A percentile compares a stretch with the other conserved stretches of the same genome.
These are phyloP conservation scores for Geotrichum klebahnii DNA, from an alignment of 1,139 yeast species.

Conservation along the genomic window DNA sequence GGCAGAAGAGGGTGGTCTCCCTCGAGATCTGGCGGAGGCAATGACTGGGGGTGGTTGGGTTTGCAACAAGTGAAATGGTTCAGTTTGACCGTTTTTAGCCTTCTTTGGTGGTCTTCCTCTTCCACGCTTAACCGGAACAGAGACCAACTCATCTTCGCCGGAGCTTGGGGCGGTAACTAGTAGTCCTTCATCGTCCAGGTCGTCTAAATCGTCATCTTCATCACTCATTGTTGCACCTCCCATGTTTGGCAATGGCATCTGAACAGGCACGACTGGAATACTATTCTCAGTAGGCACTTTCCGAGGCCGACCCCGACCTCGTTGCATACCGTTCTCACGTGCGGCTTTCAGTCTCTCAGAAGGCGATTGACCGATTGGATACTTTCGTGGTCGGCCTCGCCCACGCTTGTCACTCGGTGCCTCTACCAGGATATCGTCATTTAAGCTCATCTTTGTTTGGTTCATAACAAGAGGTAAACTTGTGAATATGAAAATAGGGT, in stretches of 20 bases:
- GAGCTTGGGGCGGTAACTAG: slow-evolving; percentile 3
- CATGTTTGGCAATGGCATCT: slow-evolving; percentile 1
- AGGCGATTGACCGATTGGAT: slow-evolving; percentile 22
- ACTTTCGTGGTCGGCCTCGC: slow-evolving; percentile 23
- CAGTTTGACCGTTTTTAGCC: background rate
- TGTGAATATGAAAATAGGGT: too few species aligned
- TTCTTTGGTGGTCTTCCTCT: slow-evolving; percentile 19
- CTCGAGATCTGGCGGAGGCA: too few species aligned
- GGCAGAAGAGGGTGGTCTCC: too few species aligned
- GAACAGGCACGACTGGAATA: background rate
- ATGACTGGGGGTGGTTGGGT: background rate
- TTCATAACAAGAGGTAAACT: background rate
- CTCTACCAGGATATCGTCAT: background rate
- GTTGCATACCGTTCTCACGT: slow-evolving; percentile 17
- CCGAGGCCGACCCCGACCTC: slow-evolving; percentile 22
- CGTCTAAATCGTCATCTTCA: background rate
- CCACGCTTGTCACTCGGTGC: slow-evolving; percentile 17
- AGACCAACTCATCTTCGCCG: slow-evolving; percentile 8
- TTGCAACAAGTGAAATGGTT: background rate
- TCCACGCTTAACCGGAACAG: slow-evolving; percentile 12
- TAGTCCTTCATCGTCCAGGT: background rate
- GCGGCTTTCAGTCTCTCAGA: slow-evolving; percentile 21
- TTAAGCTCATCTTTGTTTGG: background rate
- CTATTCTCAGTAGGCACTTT: slow-evolving; percentile 7
- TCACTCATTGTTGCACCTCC: background rate